Base-by-base conservation (phyloP, 148 eudicot genomes). In the Fallopia convolvulus region DNA sequence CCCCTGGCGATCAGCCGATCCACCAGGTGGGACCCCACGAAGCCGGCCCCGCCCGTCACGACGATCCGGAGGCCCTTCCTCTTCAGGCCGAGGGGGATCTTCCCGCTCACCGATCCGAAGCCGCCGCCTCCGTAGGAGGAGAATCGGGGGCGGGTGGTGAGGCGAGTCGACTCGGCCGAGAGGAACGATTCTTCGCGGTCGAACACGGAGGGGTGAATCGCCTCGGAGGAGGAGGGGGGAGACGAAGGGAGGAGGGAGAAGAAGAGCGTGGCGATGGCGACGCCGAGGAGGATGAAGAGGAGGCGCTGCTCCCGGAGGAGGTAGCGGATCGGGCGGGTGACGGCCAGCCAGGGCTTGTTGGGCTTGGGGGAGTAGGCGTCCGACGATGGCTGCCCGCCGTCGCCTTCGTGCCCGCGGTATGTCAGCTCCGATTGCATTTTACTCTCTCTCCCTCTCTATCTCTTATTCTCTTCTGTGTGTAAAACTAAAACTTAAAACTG, bases 1-100 rank as follows among this genome's bases (percentile, higher is more conserved):
- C 97, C 99, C 23, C 99, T 79, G 20, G 71, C 83, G 10, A 94
- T 92, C 81, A 94, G 42, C 0, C 99, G 85, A 58, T 94, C 99
- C 60, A 94, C 99, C 0, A 94, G 82, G 71, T 94, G 99, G n/a
- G 96, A 90, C 56, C 99, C 99, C 0, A 94, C 94, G 42, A 93
- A 93, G 15, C 98, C 98, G 2, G 98, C 97, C 46, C 98, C 98
- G 13, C 98, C 98, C 0, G 99, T 94, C 3, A 94, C 99, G n/a
- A 94, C 92, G n/a, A 94, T 87, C 47, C 99, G 70, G 13, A 88
- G 70, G 36, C 97, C 96, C 82, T 89, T 92, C 42, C 90, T 63
- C 30, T 90, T 90, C 61, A 94, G 56, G 8, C 99, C 99, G 8
- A 94, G 75, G 1, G 97, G 97, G 1, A 91, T 82, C 79, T 92